Conservation (phyloP, 495 filamentous ascomycete genomes). For the Astrothelium macrocarpum region DNA sequence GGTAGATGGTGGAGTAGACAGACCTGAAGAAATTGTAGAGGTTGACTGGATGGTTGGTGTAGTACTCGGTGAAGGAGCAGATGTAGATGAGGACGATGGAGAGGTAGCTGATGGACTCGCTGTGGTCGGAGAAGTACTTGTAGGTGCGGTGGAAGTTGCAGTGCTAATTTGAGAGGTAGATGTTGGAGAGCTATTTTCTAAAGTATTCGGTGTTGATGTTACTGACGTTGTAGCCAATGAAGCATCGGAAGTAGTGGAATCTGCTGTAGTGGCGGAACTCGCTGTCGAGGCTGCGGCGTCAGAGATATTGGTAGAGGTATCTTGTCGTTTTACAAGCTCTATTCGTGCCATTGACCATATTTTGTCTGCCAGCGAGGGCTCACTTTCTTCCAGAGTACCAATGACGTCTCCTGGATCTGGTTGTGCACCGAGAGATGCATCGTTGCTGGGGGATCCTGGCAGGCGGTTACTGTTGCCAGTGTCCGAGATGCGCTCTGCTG, state of each 20-base stretch:
- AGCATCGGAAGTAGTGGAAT: conserved; percentile 8
- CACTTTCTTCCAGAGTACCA: background rate
- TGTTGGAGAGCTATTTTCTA: background rate
- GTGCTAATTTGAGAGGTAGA: background rate
- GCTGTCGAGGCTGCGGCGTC: conserved; percentile 2
- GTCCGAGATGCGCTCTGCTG: background rate
- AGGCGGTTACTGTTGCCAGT: background rate
- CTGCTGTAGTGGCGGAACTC: conserved; percentile 10
- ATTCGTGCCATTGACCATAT: conserved; percentile 29
- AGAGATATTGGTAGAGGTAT: conserved; percentile 6
- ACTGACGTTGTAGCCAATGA: background rate
- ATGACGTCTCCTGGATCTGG: background rate
- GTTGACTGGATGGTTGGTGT: background rate
- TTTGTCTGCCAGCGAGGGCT: conserved; percentile 32
- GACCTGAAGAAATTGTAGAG: background rate
- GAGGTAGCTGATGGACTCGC: conserved; percentile 7
- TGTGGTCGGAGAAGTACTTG: background rate
- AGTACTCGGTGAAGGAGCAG: background rate
- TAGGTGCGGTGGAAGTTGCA: conserved; percentile 4
- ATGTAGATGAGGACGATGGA: background rate
- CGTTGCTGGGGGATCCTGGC: background rate
- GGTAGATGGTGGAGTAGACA: background rate
- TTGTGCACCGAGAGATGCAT: background rate
- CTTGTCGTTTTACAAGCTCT: conserved; percentile 28
- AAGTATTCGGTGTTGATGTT: background rate